phyloP scores from a whole-genome alignment of 2,329 filamentous ascomycete species.

The Colletotrichum sp. region DNA sequence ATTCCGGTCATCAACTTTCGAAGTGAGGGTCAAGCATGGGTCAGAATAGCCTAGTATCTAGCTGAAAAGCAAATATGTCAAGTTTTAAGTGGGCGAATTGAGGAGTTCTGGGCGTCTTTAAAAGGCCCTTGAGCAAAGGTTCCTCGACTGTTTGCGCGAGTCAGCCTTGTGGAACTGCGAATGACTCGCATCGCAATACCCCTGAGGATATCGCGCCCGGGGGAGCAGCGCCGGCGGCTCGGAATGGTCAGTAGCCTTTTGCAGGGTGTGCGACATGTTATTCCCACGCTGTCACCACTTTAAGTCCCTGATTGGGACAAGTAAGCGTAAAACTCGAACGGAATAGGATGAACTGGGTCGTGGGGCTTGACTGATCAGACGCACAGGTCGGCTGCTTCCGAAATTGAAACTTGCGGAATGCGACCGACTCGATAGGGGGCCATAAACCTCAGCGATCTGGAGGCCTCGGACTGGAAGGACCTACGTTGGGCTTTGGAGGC shows the following conservation, averaged over 20 bases:
- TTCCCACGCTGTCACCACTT: background rate
- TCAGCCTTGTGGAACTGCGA: conserved; percentile 4
- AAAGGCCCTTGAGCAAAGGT: background rate
- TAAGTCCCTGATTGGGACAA: background rate
- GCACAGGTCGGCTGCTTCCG: background rate
- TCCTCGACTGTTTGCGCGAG: background rate
- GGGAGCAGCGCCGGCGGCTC: background rate
- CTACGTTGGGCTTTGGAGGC: background rate
- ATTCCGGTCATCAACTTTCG: background rate
- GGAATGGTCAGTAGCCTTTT: background rate
- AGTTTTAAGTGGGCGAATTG: background rate
- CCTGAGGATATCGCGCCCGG: background rate
- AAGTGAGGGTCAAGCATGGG: background rate
- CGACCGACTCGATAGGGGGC: background rate
- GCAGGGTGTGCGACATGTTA: background rate
- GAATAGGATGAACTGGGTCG: background rate
- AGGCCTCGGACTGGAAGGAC: background rate
- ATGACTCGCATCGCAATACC: conserved; percentile 5
- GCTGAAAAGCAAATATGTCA: background rate
- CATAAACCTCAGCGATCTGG: background rate
- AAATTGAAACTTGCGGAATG: background rate
- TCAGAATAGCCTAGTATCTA: background rate
- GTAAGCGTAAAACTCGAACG: background rate
- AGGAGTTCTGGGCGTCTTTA: background rate
- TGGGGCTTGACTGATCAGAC: background rate